Evolutionary conservation across 2,329 filamentous ascomycete species (phyloP).

Genomic region (Leptographium radiaticola): DNA sequence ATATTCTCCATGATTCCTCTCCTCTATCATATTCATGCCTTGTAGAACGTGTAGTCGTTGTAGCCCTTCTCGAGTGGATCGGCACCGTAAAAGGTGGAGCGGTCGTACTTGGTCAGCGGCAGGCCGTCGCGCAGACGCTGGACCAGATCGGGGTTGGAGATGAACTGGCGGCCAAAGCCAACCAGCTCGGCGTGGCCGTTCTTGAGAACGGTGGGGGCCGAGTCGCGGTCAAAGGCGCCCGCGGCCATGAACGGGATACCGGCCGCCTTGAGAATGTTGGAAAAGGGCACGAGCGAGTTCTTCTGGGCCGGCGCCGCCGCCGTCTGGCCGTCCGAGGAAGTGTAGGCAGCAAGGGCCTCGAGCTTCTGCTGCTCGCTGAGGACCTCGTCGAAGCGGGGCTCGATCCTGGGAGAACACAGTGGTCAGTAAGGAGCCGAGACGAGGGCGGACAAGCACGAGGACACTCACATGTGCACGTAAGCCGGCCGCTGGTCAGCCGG

Average conservation of each 20-base stretch:
- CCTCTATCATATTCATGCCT: not conserved
- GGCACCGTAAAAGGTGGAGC: conserved; percentile 24
- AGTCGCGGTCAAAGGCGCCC: conserved; percentile 14
- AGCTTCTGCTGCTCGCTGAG: conserved; percentile 24
- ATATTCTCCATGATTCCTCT: not conserved
- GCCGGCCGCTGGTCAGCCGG: not conserved
- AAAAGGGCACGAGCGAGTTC: conserved; percentile 10
- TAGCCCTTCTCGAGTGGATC: conserved; percentile 24
- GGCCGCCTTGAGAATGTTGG: conserved; percentile 32
- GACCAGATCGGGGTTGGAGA: conserved; percentile 30
- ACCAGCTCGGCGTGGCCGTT: conserved; percentile 16
- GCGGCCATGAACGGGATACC: conserved; percentile 22
- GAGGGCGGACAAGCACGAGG: not conserved
- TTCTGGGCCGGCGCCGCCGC: not conserved
- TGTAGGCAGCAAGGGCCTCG: conserved; percentile 35
- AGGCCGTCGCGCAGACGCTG: conserved; percentile 25
- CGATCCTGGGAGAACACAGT: conserved; percentile 1
- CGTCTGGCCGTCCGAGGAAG: conserved; percentile 1
- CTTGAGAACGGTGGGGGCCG: conserved; percentile 15
- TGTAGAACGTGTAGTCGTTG: conserved; percentile 21
- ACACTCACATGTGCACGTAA: conserved; percentile 5
- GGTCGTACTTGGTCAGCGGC: conserved; percentile 22
- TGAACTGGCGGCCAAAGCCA: conserved; percentile 28
- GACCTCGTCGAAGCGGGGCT: conserved; percentile 11
- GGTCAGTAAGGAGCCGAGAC: not conserved